A percentile compares a stretch with the other conserved stretches of the same genome.
Evolutionary conservation across 148 eudicot species (phyloP).

Genomic region (Diospyros lotus): DNA sequence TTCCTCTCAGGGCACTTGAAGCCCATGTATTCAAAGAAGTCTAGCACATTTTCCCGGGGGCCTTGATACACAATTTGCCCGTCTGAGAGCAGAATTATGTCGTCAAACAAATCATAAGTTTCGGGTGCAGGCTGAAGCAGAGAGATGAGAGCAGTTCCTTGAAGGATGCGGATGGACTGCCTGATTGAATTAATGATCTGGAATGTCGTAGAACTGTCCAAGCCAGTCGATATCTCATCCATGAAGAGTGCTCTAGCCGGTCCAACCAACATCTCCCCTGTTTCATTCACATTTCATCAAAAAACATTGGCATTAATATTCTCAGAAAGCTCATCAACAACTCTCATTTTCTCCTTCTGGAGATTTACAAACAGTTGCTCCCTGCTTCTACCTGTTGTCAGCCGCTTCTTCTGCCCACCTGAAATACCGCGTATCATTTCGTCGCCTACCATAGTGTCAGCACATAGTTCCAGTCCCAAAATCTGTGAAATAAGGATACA

Average conservation of each 20-base stretch:
- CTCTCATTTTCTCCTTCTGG: too few species aligned
- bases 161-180: constrained; percentile 33
- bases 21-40: constrained; percentile 44
- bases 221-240: constrained; percentile 62
- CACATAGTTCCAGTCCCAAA: constrained; percentile 31
- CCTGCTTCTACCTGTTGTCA: constrained; percentile 24
- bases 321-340: too few species aligned
- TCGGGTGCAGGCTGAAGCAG: constrained; percentile 56
- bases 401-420: constrained; percentile 26
- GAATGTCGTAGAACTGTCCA: constrained; percentile 51
- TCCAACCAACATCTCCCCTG: constrained; percentile 60
- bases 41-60: constrained; percentile 38
- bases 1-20: constrained; percentile 53
- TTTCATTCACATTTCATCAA: neutral
- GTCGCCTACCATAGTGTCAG: constrained; percentile 21
- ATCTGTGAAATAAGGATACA: constrained; percentile 14
- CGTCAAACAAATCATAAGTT: constrained; percentile 50
- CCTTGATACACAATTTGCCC: constrained; percentile 53
- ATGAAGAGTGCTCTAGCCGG: constrained; percentile 41
- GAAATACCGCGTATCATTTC: constrained; percentile 21
- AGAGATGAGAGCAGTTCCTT: constrained; percentile 44
- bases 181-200: constrained; percentile 43
- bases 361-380: too few species aligned
- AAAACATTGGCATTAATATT: neutral
- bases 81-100: constrained; percentile 49